phyloP scores from a whole-genome alignment of 192 early-diverging fungal genomes.

The Backusella mclennaniae region DNA sequence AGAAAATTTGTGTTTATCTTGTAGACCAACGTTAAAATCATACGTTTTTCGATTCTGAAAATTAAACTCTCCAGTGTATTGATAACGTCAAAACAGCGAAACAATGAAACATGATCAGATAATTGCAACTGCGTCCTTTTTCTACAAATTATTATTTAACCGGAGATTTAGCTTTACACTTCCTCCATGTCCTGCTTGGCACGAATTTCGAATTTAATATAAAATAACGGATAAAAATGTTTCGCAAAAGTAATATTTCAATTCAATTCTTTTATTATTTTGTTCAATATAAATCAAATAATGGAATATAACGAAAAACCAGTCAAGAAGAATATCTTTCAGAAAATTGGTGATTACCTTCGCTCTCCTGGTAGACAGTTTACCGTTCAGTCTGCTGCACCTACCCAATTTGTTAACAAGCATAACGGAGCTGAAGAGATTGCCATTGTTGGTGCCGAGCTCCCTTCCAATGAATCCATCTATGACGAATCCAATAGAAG shows the following conservation, averaged over 20 bases:
- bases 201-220: background rate
- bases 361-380: background rate
- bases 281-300: background rate
- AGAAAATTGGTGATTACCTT: background rate
- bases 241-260: background rate
- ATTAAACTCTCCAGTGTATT: background rate
- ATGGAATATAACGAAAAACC: background rate
- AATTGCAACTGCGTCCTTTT: background rate
- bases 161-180: background rate
- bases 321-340: background rate
- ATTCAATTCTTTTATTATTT: background rate
- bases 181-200: background rate
- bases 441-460: background rate
- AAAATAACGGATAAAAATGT: background rate
- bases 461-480: background rate
- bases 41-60: background rate
- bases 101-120: constrained; percentile 7
- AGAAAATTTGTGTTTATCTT: background rate
- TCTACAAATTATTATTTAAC: background rate
- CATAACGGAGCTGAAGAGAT: background rate
- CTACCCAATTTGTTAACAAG: background rate
- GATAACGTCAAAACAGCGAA: background rate
- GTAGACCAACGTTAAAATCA: background rate
- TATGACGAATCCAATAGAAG: background rate
- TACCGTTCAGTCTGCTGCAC: background rate